Base-by-base conservation (phyloP, 2,329 filamentous ascomycete genomes). In the Penicillium sp. region DNA sequence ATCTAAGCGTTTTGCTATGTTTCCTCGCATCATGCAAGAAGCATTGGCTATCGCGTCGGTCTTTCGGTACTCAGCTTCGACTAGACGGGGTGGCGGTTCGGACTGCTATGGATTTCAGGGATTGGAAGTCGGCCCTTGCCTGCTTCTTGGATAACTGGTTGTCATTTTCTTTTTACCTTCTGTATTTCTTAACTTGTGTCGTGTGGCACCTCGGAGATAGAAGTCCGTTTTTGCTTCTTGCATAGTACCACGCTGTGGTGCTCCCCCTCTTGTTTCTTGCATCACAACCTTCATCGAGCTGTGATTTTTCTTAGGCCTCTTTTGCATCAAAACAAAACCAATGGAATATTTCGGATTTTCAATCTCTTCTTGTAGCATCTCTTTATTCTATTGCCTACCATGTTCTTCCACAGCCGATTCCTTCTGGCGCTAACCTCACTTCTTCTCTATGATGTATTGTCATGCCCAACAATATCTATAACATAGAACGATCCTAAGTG, bases 131-230 rank as follows among this genome's bases (percentile, higher is more conserved):
- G 59, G 58, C 32, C 50, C 43, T 51, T 47, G 36, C 23, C 23
- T 42, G 27, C 52, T 40, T 53, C 5, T 13, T 55, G 32, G 54
- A 55, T 41, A 34, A 57, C 51, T 61, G 62, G 56, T 59, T 63
- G 45, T 50, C 10, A 43, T 49, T 53, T 54, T 50, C 55, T 64
- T 50, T 67, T 62, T n/a, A n/a, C 23, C 23, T 23, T 23, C 23
- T 70, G 63, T 70, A 68, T 64, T n/a, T n/a, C 62, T 65, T 63
- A 66, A 56, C 53, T 39, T 59, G 61, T 66, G 61, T 63, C 57
- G 53, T 60, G 62, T 68, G 63, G 61, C 61, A 67, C 57, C 60
- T 66, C 64, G 61, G 66, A 67, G 64, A 63, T 63, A 65, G 62
- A 70, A 68, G 66, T 66, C 55, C 65, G 60, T 61, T 62, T 62